phyloP scores from a whole-genome alignment of 371 early-diverging fungal species.

The Chytridiales sp. region DNA sequence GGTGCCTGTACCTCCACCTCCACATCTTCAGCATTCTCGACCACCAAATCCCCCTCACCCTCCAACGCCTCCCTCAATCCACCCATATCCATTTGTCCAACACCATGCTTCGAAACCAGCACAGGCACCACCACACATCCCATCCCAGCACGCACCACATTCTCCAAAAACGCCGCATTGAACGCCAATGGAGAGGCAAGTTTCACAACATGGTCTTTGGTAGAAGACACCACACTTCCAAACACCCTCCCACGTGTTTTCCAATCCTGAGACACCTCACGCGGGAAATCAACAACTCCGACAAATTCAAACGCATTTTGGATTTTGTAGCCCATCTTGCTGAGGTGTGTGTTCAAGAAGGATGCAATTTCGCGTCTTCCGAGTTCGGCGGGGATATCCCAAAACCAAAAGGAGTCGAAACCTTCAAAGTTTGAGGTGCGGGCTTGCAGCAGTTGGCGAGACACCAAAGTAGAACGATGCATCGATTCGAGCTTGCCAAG shows the following conservation, averaged over 20 bases:
- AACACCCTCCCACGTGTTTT: background rate
- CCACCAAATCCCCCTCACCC: no score
- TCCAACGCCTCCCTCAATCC: no score
- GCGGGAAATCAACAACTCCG: background rate
- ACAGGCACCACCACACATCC: slow-evolving; percentile 16
- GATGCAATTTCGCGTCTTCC: slow-evolving; percentile 8
- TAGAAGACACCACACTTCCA: no score
- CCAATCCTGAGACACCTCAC: background rate
- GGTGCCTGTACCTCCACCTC: background rate
- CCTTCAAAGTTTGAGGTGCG: no score
- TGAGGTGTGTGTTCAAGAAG: background rate
- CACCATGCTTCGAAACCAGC: background rate
- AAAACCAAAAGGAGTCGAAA: slow-evolving; percentile 10
- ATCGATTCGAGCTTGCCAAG: no score
- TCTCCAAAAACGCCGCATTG: background rate
- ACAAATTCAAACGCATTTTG: no score
- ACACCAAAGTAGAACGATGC: no score
- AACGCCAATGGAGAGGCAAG: background rate
- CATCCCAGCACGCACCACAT: slow-evolving; percentile 12
- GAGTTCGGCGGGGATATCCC: slow-evolving; percentile 2
- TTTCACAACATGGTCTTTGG: slow-evolving; percentile 13
- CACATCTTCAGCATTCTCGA: background rate
- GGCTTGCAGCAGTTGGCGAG: no score
- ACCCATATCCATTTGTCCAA: no score
- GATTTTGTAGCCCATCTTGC: background rate